Evolutionary conservation across 2,329 filamentous ascomycete genomes (phyloP).

Genomic region (Claviceps sp.): DNA sequence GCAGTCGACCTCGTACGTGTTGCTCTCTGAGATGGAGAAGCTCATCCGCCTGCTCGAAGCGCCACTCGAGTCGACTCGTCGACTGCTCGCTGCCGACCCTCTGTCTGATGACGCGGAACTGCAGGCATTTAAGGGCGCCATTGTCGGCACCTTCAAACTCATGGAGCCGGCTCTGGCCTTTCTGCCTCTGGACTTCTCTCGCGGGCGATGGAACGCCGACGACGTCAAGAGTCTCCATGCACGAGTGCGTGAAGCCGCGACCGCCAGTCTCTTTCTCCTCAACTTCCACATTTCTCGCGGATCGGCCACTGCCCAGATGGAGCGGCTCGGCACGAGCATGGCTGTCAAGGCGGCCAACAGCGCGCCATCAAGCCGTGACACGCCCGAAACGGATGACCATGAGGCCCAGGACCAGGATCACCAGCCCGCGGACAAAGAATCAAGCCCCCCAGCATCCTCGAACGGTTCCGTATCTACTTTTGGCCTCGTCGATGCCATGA

Average conservation of each 20-base stretch:
- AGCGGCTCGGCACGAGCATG: slow-evolving; percentile 5
- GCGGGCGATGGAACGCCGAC: slow-evolving; percentile 30
- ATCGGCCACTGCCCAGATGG: slow-evolving; percentile 10
- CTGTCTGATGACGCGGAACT: slow-evolving; percentile 16
- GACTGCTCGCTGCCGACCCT: slow-evolving; percentile 10
- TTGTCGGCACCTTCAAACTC: slow-evolving; percentile 23
- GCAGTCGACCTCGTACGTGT: slow-evolving; percentile 31
- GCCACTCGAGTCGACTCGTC: slow-evolving; percentile 18
- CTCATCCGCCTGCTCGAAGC: slow-evolving; percentile 18
- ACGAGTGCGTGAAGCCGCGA: slow-evolving; percentile 21
- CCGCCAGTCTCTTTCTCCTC: slow-evolving; percentile 22
- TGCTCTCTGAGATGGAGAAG: slow-evolving; percentile 21
- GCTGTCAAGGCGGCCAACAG: neutral
- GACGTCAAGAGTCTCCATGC: slow-evolving; percentile 26
- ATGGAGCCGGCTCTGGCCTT: slow-evolving; percentile 28
- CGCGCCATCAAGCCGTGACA: neutral
- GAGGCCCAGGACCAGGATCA: neutral
- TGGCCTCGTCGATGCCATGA: slow-evolving; percentile 23
- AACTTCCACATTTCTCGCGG: slow-evolving; percentile 28
- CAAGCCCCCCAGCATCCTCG: slow-evolving; percentile 6
- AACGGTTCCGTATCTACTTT: slow-evolving; percentile 8
- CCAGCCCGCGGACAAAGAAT: slow-evolving; percentile 3
- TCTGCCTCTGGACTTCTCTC: slow-evolving; percentile 31
- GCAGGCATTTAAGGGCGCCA: slow-evolving; percentile 13
- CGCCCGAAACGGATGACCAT: neutral